phyloP scores from a whole-genome alignment of 805 yeast species.

The Schizosaccharomyces octosporus region DNA sequence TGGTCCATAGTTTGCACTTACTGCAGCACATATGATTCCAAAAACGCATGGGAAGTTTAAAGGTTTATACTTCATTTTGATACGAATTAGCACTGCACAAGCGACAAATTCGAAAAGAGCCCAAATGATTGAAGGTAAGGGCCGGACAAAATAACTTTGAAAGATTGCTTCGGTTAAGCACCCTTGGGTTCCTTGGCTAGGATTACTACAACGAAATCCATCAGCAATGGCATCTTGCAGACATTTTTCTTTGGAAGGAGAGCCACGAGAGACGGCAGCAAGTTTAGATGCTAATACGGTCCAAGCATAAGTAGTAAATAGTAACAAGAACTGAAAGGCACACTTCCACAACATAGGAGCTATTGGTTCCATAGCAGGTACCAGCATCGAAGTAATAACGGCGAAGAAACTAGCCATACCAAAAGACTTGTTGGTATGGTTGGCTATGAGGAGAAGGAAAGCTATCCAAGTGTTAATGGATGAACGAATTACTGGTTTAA shows the following conservation, averaged over 20 bases:
- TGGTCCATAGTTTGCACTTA: not conserved
- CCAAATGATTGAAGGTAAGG: not conserved
- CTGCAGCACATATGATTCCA: not conserved
- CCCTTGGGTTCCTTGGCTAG: not conserved
- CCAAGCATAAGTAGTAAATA: constrained; percentile 1
- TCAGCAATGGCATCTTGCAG: not conserved
- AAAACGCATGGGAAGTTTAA: not conserved
- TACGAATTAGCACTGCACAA: not conserved
- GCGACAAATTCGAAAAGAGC: not conserved
- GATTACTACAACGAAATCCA: not conserved
- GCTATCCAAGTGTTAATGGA: not conserved
- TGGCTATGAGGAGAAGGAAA: not conserved
- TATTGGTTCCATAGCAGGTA: not conserved
- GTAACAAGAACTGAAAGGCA: not conserved
- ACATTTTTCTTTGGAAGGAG: not conserved
- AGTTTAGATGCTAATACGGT: not conserved
- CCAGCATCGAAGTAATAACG: not conserved
- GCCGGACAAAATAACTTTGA: not conserved
- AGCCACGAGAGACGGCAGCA: not conserved
- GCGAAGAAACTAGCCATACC: constrained; percentile 1
- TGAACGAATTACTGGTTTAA: not conserved
- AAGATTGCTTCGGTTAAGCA: constrained; percentile 1
- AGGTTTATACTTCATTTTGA: not conserved
- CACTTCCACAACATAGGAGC: constrained; percentile 1
- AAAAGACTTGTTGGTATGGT: not conserved